Percentiles rank a stretch among this genome's conserved stretches.
Evolutionary conservation across 208 protist species (phyloP).

Genomic region (Leishmania lainsoni): DNA sequence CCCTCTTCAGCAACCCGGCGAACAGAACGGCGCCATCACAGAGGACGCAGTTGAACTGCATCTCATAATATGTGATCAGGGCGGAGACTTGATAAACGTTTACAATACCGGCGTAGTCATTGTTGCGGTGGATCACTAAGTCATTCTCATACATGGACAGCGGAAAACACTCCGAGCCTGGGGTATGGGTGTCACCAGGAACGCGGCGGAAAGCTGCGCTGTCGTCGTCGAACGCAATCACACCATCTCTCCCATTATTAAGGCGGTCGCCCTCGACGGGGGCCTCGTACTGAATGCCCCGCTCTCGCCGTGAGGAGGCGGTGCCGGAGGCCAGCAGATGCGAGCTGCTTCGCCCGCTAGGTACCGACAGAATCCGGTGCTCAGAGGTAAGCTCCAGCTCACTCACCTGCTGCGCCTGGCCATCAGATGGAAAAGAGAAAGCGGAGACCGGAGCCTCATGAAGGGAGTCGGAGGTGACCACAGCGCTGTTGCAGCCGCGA

Average conservation of each 20-base stretch:
- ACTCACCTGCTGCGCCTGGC: not conserved
- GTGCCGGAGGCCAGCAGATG: not conserved
- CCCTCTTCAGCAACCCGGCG: slow-evolving; percentile 35
- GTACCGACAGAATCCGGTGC: not conserved
- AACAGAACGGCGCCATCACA: slow-evolving; percentile 63
- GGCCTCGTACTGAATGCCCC: slow-evolving; percentile 13
- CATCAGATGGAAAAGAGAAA: not conserved
- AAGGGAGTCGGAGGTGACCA: not conserved
- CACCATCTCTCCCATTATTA: not conserved
- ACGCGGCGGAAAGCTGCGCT: not conserved
- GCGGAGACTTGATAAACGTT: slow-evolving; percentile 76
- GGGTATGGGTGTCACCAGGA: not conserved
- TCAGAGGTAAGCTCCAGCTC: not conserved
- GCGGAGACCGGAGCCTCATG: not conserved
- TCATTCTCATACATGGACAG: slow-evolving; percentile 16
- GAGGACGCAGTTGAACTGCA: slow-evolving; percentile 69
- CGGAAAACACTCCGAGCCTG: not conserved
- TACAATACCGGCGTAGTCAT: slow-evolving; percentile 37
- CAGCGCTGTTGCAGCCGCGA: not conserved
- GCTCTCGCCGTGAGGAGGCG: slow-evolving; percentile 9
- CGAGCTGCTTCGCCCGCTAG: slow-evolving; percentile 7
- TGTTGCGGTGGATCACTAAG: slow-evolving; percentile 43
- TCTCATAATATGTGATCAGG: slow-evolving; percentile 70
- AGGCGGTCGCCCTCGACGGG: slow-evolving; percentile 13
- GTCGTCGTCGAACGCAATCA: not conserved